Evolutionary conservation across 306 rosid species (phyloP).

Genomic region (Lathyrus oleraceus): DNA sequence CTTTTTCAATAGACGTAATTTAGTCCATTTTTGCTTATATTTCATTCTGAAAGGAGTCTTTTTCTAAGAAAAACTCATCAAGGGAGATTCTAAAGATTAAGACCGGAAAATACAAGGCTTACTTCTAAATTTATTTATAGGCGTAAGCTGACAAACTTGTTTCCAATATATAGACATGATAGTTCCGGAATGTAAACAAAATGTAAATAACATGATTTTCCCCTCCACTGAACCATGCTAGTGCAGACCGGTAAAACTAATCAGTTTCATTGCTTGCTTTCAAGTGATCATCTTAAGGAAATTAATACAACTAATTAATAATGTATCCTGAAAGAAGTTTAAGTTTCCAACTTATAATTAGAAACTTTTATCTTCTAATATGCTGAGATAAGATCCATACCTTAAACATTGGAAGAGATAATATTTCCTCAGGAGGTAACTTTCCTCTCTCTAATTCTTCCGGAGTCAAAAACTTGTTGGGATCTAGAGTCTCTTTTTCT

Average conservation of each 20-base stretch:
- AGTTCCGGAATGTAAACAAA: neutral
- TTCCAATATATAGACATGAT: neutral
- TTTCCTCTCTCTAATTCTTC: too few species aligned
- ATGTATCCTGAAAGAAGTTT: neutral
- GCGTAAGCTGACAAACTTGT: neutral
- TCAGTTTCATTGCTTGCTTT: neutral
- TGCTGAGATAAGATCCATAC: too few species aligned
- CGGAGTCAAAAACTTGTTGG: too few species aligned
- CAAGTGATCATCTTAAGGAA: neutral
- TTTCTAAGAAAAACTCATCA: neutral
- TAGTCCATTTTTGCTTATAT: too few species aligned
- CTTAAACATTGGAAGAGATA: too few species aligned
- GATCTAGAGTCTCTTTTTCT: too few species aligned
- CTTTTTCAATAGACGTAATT: too few species aligned
- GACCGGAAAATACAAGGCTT: neutral
- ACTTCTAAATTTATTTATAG: neutral
- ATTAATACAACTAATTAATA: neutral
- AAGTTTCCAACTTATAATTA: too few species aligned
- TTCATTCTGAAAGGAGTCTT: too few species aligned
- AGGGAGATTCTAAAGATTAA: neutral
- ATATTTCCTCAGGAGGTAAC: too few species aligned
- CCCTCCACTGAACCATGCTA: neutral
- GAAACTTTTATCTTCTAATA: too few species aligned
- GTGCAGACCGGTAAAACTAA: neutral
- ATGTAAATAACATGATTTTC: neutral